Conservation (phyloP, 75 land plant genomes). For the Picea glauca region DNA sequence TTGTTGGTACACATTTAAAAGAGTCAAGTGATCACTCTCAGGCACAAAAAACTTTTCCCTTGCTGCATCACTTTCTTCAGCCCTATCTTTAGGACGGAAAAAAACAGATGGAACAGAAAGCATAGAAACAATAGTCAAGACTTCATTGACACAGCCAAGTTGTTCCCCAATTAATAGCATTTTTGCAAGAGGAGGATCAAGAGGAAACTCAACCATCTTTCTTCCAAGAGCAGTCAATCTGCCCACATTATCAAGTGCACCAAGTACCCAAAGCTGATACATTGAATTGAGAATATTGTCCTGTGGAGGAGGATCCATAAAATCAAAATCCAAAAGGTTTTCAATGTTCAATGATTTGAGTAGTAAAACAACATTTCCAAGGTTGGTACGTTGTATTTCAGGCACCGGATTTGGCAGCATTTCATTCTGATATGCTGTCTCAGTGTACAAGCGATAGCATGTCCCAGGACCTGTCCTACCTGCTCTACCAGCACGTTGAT, state of each 20-base stretch:
- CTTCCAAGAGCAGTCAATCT: slow-evolving; percentile 77
- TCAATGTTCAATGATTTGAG: slow-evolving; percentile 91
- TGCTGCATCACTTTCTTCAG: slow-evolving; percentile 98
- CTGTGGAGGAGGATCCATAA: slow-evolving; percentile 99
- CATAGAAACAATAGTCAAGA: slow-evolving; percentile 93
- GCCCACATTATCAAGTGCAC: slow-evolving; percentile 94
- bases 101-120: slow-evolving; percentile 99
- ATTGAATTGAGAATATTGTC: slow-evolving; percentile 97
- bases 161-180: slow-evolving; percentile 93
- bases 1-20: slow-evolving; percentile 87
- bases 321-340: slow-evolving; percentile 92
- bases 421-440: slow-evolving; percentile 89
- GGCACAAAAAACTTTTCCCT: slow-evolving; percentile 97
- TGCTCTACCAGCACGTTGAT: slow-evolving; percentile 95
- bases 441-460: slow-evolving; percentile 94
- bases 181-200: slow-evolving; percentile 96
- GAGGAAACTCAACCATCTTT: slow-evolving; percentile 99
- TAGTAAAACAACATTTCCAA: slow-evolving; percentile 90
- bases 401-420: slow-evolving; percentile 96
- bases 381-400: slow-evolving; percentile 95
- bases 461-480: slow-evolving; percentile 99
- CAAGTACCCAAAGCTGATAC: slow-evolving; percentile 99
- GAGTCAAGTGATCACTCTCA: slow-evolving; percentile 94
- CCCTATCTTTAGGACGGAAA: slow-evolving; percentile 91
- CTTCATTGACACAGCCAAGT: slow-evolving; percentile 84